Conservation (phyloP, 2,329 filamentous ascomycete species). For the Fusarium sp. region DNA sequence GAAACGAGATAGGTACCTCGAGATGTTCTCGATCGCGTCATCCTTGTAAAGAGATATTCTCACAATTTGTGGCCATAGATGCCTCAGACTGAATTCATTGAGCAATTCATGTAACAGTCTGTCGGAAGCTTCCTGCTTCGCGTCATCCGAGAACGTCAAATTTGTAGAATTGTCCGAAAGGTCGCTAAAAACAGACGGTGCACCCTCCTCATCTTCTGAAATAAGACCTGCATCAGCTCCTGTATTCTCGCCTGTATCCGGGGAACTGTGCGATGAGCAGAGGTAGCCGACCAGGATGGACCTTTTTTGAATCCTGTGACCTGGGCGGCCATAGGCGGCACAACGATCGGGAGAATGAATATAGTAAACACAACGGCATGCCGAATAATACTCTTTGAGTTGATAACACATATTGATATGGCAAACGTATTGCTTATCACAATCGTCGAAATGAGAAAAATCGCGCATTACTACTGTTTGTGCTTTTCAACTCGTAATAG, state of each 20-base stretch:
- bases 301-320: constrained; percentile 78
- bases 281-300: constrained; percentile 82
- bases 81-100: not conserved
- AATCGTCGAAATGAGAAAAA: too few species aligned
- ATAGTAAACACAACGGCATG: constrained; percentile 72
- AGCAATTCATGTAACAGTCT: not conserved
- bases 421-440: too few species aligned
- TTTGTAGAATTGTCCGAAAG: not conserved
- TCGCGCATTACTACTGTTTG: too few species aligned
- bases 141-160: not conserved
- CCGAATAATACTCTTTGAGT: not conserved
- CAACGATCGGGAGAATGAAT: constrained; percentile 87
- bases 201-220: not conserved
- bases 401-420: not conserved
- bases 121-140: not conserved
- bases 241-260: not conserved
- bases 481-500: too few species aligned
- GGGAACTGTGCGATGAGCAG: constrained; percentile 60
- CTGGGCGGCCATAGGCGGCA: constrained; percentile 75
- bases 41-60: not conserved
- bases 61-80: constrained; percentile 11
- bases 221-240: not conserved
- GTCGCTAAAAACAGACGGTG: not conserved
- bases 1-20: not conserved
- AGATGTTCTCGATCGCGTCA: not conserved